A percentile compares a stretch with the other conserved stretches of the same genome.
phyloP scores from a whole-genome alignment of 768 basidiomycete genomes.

The Macrocybe gigantea region DNA sequence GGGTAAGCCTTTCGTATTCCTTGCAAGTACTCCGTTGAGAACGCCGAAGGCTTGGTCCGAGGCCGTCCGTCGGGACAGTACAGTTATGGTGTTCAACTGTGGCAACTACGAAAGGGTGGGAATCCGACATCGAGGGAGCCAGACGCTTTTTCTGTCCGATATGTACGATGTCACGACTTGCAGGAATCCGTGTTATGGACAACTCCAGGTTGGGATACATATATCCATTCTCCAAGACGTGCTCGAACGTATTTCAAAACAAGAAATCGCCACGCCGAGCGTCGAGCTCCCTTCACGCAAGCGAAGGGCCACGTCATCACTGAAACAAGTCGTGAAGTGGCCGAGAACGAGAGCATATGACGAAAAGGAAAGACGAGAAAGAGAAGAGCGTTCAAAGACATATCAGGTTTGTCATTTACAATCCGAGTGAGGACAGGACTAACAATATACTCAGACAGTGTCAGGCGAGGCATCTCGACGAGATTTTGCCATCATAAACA shows the following conservation, averaged over 20 bases:
- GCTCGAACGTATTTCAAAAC: constrained; percentile 1
- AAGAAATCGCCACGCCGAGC: not conserved
- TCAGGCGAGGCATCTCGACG: not conserved
- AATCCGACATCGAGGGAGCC: constrained; percentile 4
- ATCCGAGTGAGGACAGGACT: not conserved
- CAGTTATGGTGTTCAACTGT: constrained; percentile 5
- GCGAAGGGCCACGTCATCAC: not conserved
- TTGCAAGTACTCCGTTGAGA: not conserved
- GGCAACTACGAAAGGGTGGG: constrained; percentile 6
- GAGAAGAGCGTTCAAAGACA: not conserved
- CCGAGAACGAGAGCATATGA: not conserved
- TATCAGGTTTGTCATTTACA: not conserved
- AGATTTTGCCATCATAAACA: not conserved
- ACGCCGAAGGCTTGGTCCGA: not conserved
- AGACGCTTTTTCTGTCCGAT: constrained; percentile 8
- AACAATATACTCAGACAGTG: not conserved
- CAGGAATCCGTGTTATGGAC: constrained; percentile 3
- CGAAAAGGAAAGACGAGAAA: not conserved
- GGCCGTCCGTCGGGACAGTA: not conserved
- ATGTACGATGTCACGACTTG: constrained; percentile 1
- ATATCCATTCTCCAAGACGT: constrained; percentile 6
- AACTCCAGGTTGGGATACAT: constrained; percentile 6
- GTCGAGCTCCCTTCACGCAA: not conserved
- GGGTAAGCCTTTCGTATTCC: not conserved
- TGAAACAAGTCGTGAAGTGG: not conserved